phyloP scores from a whole-genome alignment of 75 land plant genomes.

The Picea sitchensis region DNA sequence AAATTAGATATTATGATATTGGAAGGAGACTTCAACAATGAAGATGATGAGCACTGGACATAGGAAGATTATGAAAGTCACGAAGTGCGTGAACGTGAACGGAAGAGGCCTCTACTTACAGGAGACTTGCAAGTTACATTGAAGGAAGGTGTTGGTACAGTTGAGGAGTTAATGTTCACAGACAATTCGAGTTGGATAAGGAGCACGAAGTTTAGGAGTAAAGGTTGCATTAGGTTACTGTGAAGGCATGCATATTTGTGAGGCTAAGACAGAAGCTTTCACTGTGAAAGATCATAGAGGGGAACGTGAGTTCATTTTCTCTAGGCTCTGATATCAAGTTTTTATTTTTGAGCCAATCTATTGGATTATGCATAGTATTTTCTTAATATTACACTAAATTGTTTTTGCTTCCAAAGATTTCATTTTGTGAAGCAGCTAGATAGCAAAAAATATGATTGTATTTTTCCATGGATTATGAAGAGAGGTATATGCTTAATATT shows the following conservation, averaged over 20 bases:
- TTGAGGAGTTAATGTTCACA: slow-evolving; percentile 90
- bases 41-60: slow-evolving; percentile 83
- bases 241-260: slow-evolving; percentile 78
- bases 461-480: background rate
- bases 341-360: background rate
- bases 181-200: slow-evolving; percentile 99
- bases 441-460: background rate
- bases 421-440: background rate
- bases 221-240: slow-evolving; percentile 65
- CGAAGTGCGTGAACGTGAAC: slow-evolving; percentile 86
- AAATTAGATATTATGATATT: slow-evolving; percentile 85
- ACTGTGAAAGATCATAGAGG: slow-evolving; percentile 98
- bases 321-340: background rate
- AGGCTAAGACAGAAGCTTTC: slow-evolving; percentile 94
- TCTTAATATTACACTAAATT: background rate
- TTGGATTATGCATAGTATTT: background rate
- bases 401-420: background rate
- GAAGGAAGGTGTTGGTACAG: slow-evolving; percentile 89
- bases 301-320: slow-evolving; percentile 59
- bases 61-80: slow-evolving; percentile 84
- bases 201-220: slow-evolving; percentile 88
- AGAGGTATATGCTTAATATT: background rate
- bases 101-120: slow-evolving; percentile 86
- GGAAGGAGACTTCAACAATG: slow-evolving; percentile 90
- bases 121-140: slow-evolving; percentile 75